Evolutionary conservation across 2,329 filamentous ascomycete genomes (phyloP).

Genomic region (Fusarium begoniae): DNA sequence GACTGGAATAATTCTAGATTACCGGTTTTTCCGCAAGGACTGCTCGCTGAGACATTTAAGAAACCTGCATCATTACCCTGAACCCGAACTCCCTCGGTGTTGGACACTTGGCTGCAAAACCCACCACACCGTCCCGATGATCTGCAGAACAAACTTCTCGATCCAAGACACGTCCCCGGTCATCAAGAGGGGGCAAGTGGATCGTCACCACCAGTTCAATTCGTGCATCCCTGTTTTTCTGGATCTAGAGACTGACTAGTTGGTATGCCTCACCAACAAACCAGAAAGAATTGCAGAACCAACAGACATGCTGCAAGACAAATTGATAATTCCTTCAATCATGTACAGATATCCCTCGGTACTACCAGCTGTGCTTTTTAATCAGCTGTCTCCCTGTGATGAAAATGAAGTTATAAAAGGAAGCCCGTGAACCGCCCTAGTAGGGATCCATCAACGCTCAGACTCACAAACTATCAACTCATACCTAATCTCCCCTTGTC

Average conservation of each 20-base stretch:
- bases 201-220: neutral
- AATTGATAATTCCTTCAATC: neutral
- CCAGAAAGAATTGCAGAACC: neutral
- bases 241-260: neutral
- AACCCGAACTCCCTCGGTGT: neutral
- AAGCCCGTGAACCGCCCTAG: neutral
- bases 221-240: constrained; percentile 14
- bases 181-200: neutral
- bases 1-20: neutral
- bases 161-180: neutral
- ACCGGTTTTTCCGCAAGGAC: neutral
- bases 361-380: constrained; percentile 4
- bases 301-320: neutral
- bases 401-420: constrained; percentile 14
- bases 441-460: constrained; percentile 27
- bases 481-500: constrained; percentile 20
- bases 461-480: constrained; percentile 17
- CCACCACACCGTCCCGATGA: constrained; percentile 6
- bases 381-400: neutral
- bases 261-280: constrained; percentile 1
- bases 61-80: too few species aligned
- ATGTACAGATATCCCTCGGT: neutral
- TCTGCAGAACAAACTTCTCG: neutral
- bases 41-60: constrained; percentile 8
- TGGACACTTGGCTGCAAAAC: too few species aligned